Conservation (phyloP, 2,329 filamentous ascomycete genomes). For the Coleophoma crateriformis region DNA sequence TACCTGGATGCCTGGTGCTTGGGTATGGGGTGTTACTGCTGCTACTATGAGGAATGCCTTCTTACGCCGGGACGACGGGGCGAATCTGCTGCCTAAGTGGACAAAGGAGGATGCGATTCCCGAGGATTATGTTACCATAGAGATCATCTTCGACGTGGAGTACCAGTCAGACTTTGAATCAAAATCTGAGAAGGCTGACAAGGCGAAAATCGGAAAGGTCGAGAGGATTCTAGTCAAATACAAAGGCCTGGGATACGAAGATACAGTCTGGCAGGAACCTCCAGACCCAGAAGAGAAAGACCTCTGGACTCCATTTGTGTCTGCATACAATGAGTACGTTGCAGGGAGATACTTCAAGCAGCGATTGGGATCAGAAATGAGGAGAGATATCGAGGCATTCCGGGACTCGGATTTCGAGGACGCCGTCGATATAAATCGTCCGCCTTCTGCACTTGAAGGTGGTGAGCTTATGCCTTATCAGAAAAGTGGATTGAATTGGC, state of each 20-base stretch:
- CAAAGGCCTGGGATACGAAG: conserved; percentile 85
- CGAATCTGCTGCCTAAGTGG: conserved; percentile 59
- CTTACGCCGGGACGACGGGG: conserved; percentile 59
- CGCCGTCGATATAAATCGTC: conserved; percentile 61
- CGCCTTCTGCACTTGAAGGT: conserved; percentile 68
- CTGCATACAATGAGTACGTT: conserved; percentile 83
- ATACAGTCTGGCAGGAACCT: conserved; percentile 83
- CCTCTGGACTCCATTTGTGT: conserved; percentile 73
- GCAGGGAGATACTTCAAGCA: conserved; percentile 65
- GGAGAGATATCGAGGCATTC: conserved; percentile 62
- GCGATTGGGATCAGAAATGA: conserved; percentile 54
- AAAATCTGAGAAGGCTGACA: conserved; percentile 62
- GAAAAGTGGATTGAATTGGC: conserved; percentile 88
- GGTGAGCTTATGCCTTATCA: conserved; percentile 93
- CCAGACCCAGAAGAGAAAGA: conserved; percentile 57
- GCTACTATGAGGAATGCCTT: conserved; percentile 68
- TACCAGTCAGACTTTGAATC: conserved; percentile 50
- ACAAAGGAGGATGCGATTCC: conserved; percentile 75
- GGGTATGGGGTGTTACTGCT: conserved; percentile 71
- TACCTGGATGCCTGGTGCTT: conserved; percentile 82
- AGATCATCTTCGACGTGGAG: conserved; percentile 82
- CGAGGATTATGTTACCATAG: conserved; percentile 77
- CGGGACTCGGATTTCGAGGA: conserved; percentile 59
- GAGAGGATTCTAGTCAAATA: conserved; percentile 80
- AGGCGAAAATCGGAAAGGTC: conserved; percentile 67